Evolutionary conservation across 768 basidiomycete species (phyloP).

Genomic region (Sarcodon sp.): DNA sequence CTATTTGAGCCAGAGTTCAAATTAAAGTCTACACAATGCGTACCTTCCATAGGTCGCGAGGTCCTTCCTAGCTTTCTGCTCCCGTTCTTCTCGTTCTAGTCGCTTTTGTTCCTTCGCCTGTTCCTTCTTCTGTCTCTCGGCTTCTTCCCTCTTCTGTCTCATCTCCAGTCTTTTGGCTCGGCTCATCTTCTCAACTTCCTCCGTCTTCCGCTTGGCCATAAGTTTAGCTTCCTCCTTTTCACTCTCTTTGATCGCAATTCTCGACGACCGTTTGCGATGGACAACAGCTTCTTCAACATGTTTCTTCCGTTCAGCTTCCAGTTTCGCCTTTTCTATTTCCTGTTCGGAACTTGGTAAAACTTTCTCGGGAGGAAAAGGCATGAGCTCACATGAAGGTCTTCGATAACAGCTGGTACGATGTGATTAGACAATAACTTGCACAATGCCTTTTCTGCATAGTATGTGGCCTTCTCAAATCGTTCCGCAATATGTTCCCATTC

Average conservation of each 20-base stretch:
- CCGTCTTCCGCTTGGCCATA: slow-evolving; percentile 43
- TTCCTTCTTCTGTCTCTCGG: slow-evolving; percentile 33
- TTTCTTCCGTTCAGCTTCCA: slow-evolving; percentile 54
- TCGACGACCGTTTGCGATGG: slow-evolving; percentile 84
- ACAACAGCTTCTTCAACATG: slow-evolving; percentile 63
- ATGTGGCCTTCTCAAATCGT: slow-evolving; percentile 60
- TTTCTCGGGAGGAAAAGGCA: not conserved
- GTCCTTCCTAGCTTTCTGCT: slow-evolving; percentile 16
- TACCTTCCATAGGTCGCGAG: not conserved
- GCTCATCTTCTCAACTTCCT: slow-evolving; percentile 56
- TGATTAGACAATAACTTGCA: slow-evolving; percentile 52
- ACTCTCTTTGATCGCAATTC: slow-evolving; percentile 70
- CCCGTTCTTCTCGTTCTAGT: slow-evolving; percentile 30
- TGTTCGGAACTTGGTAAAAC: not conserved
- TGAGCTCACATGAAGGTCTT: slow-evolving; percentile 45
- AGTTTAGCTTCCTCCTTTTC: slow-evolving; percentile 65
- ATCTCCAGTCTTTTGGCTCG: slow-evolving; percentile 39
- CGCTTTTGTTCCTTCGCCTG: slow-evolving; percentile 24
- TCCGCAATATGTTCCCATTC: slow-evolving; percentile 81
- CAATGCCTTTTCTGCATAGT: slow-evolving; percentile 73
- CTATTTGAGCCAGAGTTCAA: slow-evolving; percentile 2
- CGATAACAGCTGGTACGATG: slow-evolving; percentile 60
- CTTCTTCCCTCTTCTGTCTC: slow-evolving; percentile 25
- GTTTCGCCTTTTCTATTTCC: slow-evolving; percentile 4
- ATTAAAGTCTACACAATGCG: not conserved